Conservation (phyloP, 2,329 filamentous ascomycete genomes). For the Exserohilum turcica region DNA sequence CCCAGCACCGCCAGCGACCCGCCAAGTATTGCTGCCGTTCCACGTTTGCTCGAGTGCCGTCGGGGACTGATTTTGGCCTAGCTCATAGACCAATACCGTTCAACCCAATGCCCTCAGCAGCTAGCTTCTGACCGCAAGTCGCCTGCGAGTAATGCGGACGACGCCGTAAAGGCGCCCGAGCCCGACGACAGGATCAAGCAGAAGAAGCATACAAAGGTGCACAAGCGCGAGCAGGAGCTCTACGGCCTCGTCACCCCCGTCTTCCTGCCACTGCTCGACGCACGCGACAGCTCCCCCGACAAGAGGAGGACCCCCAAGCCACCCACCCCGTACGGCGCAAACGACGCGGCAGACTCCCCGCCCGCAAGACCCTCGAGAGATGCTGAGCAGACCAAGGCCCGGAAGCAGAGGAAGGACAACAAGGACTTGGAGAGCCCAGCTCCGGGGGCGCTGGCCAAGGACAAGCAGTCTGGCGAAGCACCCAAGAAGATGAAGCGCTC, state of each 20-base stretch:
- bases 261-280: slow-evolving; percentile 46
- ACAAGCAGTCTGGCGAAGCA: slow-evolving; percentile 20
- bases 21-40: background rate
- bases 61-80: slow-evolving; percentile 35
- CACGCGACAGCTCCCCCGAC: slow-evolving; percentile 29
- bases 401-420: slow-evolving; percentile 24
- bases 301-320: slow-evolving; percentile 25
- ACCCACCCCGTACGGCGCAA: slow-evolving; percentile 13
- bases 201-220: slow-evolving; percentile 44
- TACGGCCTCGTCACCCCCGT: slow-evolving; percentile 45
- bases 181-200: slow-evolving; percentile 37
- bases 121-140: slow-evolving; percentile 13
- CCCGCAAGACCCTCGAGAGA: slow-evolving; percentile 22
- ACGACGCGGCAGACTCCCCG: slow-evolving; percentile 12
- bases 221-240: slow-evolving; percentile 47
- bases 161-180: slow-evolving; percentile 12
- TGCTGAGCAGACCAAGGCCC: slow-evolving; percentile 29
- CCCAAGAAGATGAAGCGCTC: slow-evolving; percentile 36
- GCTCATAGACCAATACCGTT: slow-evolving; percentile 41
- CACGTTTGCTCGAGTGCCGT: slow-evolving; percentile 6
- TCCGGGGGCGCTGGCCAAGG: slow-evolving; percentile 13
- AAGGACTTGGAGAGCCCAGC: slow-evolving; percentile 22
- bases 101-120: slow-evolving; percentile 35
- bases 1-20: background rate
- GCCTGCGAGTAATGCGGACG: slow-evolving; percentile 6